These are phyloP conservation scores for Silene noctiflora DNA, from an alignment of 179 eudicot species.

Conservation along the genomic window DNA sequence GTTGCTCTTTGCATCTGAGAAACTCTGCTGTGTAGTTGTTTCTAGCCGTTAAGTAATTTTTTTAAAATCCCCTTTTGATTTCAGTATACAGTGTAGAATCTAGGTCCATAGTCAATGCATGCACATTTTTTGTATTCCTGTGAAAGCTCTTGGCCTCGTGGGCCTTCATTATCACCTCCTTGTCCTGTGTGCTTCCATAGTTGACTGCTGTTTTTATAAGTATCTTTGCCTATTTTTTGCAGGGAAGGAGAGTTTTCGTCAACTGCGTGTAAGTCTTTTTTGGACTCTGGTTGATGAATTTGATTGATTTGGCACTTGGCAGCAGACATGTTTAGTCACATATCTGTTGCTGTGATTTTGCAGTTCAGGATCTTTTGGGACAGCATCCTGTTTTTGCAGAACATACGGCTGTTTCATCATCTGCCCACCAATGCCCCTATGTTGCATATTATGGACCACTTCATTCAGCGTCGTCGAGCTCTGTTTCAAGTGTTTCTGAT, in stretches of 20 bases:
- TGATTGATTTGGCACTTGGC: not conserved
- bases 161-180: not conserved
- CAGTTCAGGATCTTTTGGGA: constrained; percentile 83
- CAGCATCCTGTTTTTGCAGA: constrained; percentile 72
- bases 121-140: no score
- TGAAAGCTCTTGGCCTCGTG: not conserved
- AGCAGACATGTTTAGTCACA: constrained; percentile 1
- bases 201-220: not conserved
- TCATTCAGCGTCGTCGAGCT: constrained; percentile 62
- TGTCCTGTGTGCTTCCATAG: not conserved
- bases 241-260: constrained; percentile 78
- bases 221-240: constrained; percentile 28
- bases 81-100: no score
- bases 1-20: no score
- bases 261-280: constrained; percentile 60
- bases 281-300: not conserved
- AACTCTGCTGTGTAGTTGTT: no score
- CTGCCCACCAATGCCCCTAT: constrained; percentile 79
- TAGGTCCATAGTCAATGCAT: no score
- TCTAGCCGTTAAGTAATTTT: no score
- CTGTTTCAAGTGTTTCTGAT: constrained; percentile 53
- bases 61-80: no score
- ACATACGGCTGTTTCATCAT: constrained; percentile 63
- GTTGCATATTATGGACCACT: constrained; percentile 73
- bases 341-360: constrained; percentile 13